These are phyloP conservation scores for Ricinus communis DNA, from an alignment of 345 rosid genomes.

Conservation along the genomic window DNA sequence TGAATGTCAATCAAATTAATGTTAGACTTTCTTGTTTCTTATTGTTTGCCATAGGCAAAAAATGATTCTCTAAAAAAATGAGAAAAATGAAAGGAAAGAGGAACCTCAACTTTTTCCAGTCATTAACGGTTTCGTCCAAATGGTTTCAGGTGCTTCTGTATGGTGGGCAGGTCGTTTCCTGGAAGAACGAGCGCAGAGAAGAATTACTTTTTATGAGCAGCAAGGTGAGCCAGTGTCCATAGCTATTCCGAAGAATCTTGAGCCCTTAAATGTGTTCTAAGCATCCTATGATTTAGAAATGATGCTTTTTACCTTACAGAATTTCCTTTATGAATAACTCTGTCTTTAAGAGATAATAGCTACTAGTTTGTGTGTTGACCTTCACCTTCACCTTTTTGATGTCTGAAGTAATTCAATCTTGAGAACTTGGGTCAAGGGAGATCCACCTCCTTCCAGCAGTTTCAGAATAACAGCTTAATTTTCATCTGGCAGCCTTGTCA, in stretches of 20 bases:
- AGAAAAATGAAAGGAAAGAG: too few species aligned
- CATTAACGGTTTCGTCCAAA: constrained; percentile 11
- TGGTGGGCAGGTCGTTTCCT: constrained; percentile 92
- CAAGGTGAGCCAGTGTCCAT: constrained; percentile 49
- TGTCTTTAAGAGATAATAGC: background rate
- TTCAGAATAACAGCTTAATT: background rate
- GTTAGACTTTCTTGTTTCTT: background rate
- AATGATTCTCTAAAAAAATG: too few species aligned
- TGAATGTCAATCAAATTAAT: too few species aligned
- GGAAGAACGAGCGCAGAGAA: constrained; percentile 89
- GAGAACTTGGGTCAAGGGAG: background rate
- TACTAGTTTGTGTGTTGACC: constrained; percentile 5
- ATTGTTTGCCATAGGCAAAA: background rate
- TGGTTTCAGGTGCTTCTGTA: constrained; percentile 76
- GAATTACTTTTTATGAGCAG: constrained; percentile 81
- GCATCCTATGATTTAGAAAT: background rate
- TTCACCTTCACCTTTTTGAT: background rate
- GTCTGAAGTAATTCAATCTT: background rate
- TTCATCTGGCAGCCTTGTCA: background rate
- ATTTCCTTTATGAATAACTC: background rate
- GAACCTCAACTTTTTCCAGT: background rate
- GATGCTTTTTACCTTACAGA: background rate
- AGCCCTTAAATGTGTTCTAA: background rate
- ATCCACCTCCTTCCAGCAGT: constrained; percentile 8
- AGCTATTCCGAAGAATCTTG: background rate